Base-by-base conservation (phyloP, 2,329 filamentous ascomycete genomes). In the Cladorrhinum sp. region DNA sequence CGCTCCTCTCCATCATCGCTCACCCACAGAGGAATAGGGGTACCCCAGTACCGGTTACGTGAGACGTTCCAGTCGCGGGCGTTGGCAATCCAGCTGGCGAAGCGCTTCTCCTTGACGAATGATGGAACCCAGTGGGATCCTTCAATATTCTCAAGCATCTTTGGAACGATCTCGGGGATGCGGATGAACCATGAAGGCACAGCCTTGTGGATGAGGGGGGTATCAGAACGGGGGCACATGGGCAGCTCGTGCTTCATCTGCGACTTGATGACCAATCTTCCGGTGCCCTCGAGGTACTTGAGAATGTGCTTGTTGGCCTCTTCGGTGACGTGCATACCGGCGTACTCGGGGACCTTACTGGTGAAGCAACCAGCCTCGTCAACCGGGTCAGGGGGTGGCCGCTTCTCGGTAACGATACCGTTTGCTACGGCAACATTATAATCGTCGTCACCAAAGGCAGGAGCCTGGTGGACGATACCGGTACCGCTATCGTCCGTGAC, bases 1-100 rank as follows among this genome's bases (percentile, higher is more conserved):
- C 90, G 81, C 75, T 98, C 94, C 71, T 94, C 89, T 70, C 88
- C 80, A 72, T 97, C 93, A 28, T 96, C 91, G 70, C 91, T 96
- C 39, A 91, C 89, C 94, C 94, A 98, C 36, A 97, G 76, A 6
- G 93, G 93, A 62, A 97, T 86, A 1, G 93, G 93, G 0, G 92
- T 97, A 55, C 94, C 94, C 94, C 94, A 97, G 76, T 96, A 98
- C 59, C 94, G 85, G 74, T 96, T 96, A 66, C 94, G 84, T 58
- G 92, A 95, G 30, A 98, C 89, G 72, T 96, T 96, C 94, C 94
- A 98, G 75, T 98, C 94, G 62, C 89, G 88, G 14, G 94, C 93
- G 72, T 94, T 94, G 62, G 84, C 80, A 64, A 98, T 94, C 94
- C 94, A 97, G 77, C 87, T 95, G 51, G 88, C 85, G 70, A 98